A percentile compares a stretch with the other conserved stretches of the same genome.
Evolutionary conservation across 495 filamentous ascomycete genomes (phyloP).

Genomic region (Lophiotrema nucula): DNA sequence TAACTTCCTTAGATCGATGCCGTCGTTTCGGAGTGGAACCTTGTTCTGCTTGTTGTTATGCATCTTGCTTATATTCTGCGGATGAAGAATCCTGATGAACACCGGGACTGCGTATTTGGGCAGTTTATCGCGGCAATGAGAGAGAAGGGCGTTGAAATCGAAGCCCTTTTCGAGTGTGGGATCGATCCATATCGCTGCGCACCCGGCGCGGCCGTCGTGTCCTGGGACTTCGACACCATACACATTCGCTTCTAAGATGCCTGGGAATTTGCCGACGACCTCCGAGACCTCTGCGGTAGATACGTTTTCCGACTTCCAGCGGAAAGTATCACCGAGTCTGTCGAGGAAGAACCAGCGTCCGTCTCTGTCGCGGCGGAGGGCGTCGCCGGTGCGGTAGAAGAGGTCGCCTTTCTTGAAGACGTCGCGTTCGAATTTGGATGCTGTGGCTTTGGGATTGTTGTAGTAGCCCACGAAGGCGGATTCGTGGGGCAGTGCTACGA

Average conservation of each 20-base stretch:
- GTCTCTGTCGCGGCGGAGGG: constrained; percentile 60
- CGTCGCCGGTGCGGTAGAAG: constrained; percentile 75
- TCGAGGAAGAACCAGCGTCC: constrained; percentile 81
- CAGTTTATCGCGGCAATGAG: constrained; percentile 54
- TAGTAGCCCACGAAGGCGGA: constrained; percentile 67
- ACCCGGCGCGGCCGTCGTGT: constrained; percentile 45
- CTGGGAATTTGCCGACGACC: constrained; percentile 62
- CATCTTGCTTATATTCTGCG: constrained; percentile 58
- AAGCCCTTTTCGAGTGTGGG: constrained; percentile 31
- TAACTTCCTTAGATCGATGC: constrained; percentile 55
- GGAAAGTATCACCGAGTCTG: constrained; percentile 72
- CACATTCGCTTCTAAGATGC: constrained; percentile 72
- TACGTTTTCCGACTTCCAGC: constrained; percentile 85
- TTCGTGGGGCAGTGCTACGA: constrained; percentile 63
- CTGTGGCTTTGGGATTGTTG: constrained; percentile 62
- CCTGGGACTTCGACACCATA: constrained; percentile 71
- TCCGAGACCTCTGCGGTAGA: constrained; percentile 74
- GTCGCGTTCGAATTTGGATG: constrained; percentile 66
- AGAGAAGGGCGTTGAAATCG: constrained; percentile 36
- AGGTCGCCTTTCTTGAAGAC: constrained; percentile 74
- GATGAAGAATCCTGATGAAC: constrained; percentile 64
- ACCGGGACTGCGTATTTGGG: constrained; percentile 76
- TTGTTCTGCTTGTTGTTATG: constrained; percentile 89
- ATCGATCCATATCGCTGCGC: constrained; percentile 42
- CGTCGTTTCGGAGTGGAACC: constrained; percentile 67